Evolutionary conservation across 306 rosid genomes (phyloP).

Genomic region (Cajanus cajan): DNA sequence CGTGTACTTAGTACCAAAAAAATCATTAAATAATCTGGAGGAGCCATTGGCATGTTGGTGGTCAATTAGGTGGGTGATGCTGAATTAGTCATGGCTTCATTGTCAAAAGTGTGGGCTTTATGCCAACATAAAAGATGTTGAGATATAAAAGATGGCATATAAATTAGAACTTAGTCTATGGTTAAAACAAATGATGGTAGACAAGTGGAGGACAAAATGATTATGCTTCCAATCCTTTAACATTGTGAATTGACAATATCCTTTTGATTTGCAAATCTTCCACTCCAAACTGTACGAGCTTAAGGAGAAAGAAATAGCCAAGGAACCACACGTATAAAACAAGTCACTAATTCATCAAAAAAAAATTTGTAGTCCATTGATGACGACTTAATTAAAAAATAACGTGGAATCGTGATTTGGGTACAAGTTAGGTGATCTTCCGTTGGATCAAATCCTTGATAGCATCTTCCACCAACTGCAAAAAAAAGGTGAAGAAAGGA

Average conservation of each 20-base stretch:
- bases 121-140: slow-evolving; percentile 35
- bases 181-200: slow-evolving; percentile 27
- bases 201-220: slow-evolving; percentile 47
- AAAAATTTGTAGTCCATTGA: neutral
- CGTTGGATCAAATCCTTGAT: slow-evolving; percentile 36
- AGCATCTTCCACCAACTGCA: slow-evolving; percentile 8
- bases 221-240: slow-evolving; percentile 33
- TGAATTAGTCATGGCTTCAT: slow-evolving; percentile 30
- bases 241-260: slow-evolving; percentile 26
- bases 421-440: slow-evolving; percentile 39
- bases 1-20: neutral
- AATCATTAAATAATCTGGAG: slow-evolving; percentile 1
- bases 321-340: slow-evolving; percentile 15
- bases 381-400: neutral
- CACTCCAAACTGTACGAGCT: slow-evolving; percentile 14
- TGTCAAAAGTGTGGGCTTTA: slow-evolving; percentile 38
- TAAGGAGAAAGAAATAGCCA: neutral
- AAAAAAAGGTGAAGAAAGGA: neutral
- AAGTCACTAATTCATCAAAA: neutral
- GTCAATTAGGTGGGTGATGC: slow-evolving; percentile 12
- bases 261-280: slow-evolving; percentile 39
- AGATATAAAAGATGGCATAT: slow-evolving; percentile 7
- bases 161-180: slow-evolving; percentile 27
- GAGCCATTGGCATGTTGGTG: slow-evolving; percentile 9
- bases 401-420: slow-evolving; percentile 18